These are phyloP conservation scores for Mortierella sp. DNA, from an alignment of 371 early-diverging fungal genomes.

Conservation along the genomic window DNA sequence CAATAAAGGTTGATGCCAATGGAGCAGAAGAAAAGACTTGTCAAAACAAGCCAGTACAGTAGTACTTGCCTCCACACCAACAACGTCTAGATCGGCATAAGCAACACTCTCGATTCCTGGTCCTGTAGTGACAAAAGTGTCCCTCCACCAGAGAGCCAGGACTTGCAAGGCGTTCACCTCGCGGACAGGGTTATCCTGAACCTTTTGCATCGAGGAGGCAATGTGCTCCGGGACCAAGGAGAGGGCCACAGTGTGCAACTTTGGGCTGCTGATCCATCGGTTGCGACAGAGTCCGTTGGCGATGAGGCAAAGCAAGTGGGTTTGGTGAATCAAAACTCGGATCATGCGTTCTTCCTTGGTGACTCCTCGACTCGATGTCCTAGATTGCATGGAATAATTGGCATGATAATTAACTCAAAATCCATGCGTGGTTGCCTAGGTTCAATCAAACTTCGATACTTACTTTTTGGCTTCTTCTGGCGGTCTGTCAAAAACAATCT, in stretches of 20 bases:
- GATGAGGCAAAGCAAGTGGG: conserved; percentile 63
- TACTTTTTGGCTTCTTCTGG: conserved; percentile 38
- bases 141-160: conserved; percentile 71
- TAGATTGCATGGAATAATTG: not conserved
- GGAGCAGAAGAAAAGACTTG: too few relatives aligned
- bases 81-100: conserved; percentile 50
- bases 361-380: conserved; percentile 37
- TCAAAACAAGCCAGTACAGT: not conserved
- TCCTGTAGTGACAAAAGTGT: conserved; percentile 64
- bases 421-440: not conserved
- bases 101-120: conserved; percentile 60
- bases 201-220: conserved; percentile 21
- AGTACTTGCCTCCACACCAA: conserved; percentile 39
- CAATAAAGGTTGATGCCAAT: too few relatives aligned
- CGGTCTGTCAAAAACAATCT: conserved; percentile 54
- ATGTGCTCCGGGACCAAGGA: conserved; percentile 44
- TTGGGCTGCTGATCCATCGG: conserved; percentile 60
- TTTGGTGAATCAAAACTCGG: conserved; percentile 61
- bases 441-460: not conserved
- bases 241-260: conserved; percentile 50
- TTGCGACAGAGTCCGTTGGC: conserved; percentile 60
- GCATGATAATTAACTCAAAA: not conserved
- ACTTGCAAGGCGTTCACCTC: conserved; percentile 60
- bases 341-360: conserved; percentile 61
- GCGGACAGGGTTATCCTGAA: conserved; percentile 5